Conservation (phyloP, 108 stramenopile genomes). For the Fragilariopsis cylindrus region DNA sequence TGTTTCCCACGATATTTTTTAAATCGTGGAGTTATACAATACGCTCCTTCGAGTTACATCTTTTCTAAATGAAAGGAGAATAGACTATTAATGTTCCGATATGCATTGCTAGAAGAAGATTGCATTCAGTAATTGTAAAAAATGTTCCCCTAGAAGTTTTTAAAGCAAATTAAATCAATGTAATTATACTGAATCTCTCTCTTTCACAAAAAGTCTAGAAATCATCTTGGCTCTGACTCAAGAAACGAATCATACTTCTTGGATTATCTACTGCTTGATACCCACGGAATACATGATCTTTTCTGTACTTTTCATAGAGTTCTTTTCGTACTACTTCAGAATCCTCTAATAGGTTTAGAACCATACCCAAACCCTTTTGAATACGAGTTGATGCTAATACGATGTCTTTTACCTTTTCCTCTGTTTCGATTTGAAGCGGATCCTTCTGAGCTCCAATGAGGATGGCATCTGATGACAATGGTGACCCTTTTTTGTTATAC, state of each 20-base stretch:
- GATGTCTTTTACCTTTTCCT: slow-evolving; percentile 41
- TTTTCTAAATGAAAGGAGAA: too few relatives aligned
- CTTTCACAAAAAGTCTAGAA: not conserved
- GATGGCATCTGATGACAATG: not conserved
- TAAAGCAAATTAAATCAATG: not conserved
- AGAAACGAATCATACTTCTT: slow-evolving; percentile 44
- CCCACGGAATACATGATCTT: slow-evolving; percentile 50
- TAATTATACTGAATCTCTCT: not conserved
- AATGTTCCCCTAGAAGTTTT: not conserved
- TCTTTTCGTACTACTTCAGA: slow-evolving; percentile 30
- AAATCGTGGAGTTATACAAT: too few relatives aligned
- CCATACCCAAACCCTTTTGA: slow-evolving; percentile 29
- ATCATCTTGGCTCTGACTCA: slow-evolving; percentile 37
- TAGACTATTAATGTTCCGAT: too few relatives aligned
- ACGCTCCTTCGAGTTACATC: too few relatives aligned
- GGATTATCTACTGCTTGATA: slow-evolving; percentile 45
- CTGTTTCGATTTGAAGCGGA: slow-evolving; percentile 24
- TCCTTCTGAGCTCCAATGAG: slow-evolving; percentile 12
- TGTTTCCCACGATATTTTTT: too few relatives aligned
- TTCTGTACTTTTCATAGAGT: slow-evolving; percentile 45
- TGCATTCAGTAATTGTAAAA: too few relatives aligned
- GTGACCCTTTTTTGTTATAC: slow-evolving; percentile 6
- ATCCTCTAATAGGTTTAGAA: slow-evolving; percentile 23
- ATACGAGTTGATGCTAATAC: slow-evolving; percentile 43
- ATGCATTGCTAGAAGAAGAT: too few relatives aligned